These are phyloP conservation scores for Lactifluus rugatus DNA, from an alignment of 768 basidiomycete genomes.

Conservation along the genomic window DNA sequence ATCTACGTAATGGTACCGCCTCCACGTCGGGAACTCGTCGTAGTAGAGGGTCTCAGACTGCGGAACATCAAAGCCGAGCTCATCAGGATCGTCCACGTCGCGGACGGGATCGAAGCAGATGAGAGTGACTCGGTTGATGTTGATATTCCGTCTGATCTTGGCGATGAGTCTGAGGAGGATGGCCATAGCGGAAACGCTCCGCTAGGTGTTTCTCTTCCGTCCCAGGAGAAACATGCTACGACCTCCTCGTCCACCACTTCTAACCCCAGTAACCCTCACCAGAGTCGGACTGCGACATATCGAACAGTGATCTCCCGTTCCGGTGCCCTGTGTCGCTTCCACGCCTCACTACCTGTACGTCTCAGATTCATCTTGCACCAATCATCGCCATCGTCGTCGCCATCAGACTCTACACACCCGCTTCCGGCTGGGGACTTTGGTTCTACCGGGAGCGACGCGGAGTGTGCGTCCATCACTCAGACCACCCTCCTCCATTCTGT, in stretches of 20 bases:
- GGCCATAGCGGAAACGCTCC: slow-evolving; percentile 33
- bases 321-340: slow-evolving; percentile 88
- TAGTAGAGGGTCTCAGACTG: slow-evolving; percentile 61
- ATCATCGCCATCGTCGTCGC: slow-evolving; percentile 41
- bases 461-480: slow-evolving; percentile 72
- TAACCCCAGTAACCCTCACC: slow-evolving; percentile 23
- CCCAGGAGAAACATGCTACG: slow-evolving; percentile 19
- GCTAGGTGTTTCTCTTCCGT: slow-evolving; percentile 23
- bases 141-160: slow-evolving; percentile 19
- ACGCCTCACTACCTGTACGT: slow-evolving; percentile 60
- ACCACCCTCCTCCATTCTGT: slow-evolving; percentile 76
- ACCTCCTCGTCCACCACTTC: slow-evolving; percentile 23
- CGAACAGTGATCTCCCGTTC: slow-evolving; percentile 64
- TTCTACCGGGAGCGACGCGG: slow-evolving; percentile 46
- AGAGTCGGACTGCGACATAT: slow-evolving; percentile 22
- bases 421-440: slow-evolving; percentile 36
- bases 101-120: slow-evolving; percentile 26
- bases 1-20: slow-evolving; percentile 75
- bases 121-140: slow-evolving; percentile 11
- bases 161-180: slow-evolving; percentile 20
- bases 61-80: slow-evolving; percentile 78
- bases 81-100: slow-evolving; percentile 53
- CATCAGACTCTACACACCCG: slow-evolving; percentile 33
- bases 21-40: slow-evolving; percentile 55
- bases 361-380: slow-evolving; percentile 77